A percentile compares a stretch with the other conserved stretches of the same genome.
These are phyloP conservation scores for Fusarium oxysporum DNA, from an alignment of 2,329 filamentous ascomycete genomes.

Conservation along the genomic window DNA sequence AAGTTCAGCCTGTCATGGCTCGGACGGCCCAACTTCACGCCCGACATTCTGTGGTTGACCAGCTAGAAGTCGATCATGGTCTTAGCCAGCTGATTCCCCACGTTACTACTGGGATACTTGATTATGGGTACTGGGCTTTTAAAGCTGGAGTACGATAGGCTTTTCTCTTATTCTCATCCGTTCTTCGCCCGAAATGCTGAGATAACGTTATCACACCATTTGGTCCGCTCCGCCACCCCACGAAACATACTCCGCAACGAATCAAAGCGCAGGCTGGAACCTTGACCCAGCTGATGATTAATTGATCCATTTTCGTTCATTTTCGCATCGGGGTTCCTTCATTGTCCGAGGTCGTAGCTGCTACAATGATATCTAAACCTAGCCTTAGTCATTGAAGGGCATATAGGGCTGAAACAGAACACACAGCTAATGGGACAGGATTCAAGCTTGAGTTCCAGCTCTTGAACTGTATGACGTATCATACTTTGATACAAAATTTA, in stretches of 20 bases:
- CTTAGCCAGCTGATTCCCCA: neutral
- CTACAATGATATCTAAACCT: no score
- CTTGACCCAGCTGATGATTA: neutral
- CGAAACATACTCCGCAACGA: neutral
- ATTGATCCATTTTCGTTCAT: accelerated
- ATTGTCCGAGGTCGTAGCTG: neutral
- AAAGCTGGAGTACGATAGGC: neutral
- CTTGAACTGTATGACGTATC: accelerated
- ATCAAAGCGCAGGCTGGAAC: neutral
- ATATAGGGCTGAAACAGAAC: neutral
- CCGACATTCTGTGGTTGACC: neutral
- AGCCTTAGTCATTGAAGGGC: accelerated
- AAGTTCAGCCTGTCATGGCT: neutral
- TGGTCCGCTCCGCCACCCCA: neutral
- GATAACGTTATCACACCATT: neutral
- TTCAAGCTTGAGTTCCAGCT: accelerated
- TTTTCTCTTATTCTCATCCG: neutral
- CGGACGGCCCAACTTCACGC: neutral
- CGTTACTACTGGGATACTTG: no score
- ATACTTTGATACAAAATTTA: accelerated
- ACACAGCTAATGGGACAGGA: no score
- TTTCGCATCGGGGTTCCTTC: neutral
- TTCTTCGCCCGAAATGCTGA: neutral
- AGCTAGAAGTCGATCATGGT: neutral
- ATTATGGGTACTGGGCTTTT: neutral